Conservation (phyloP, 73 alveolate genomes). For the Paramecium pentaurelia region DNA sequence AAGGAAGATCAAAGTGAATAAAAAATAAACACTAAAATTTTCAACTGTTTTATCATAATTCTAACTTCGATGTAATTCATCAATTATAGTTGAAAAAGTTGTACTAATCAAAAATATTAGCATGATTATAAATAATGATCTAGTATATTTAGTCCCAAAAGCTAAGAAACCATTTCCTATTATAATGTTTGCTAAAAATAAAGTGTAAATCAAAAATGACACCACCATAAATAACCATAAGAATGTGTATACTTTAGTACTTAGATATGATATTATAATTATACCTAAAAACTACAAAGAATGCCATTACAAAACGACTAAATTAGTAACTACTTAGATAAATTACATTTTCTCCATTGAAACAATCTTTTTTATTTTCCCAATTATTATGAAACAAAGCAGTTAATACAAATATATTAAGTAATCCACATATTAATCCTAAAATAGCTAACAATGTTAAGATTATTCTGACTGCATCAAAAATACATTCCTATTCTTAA, state of each 20-base stretch:
- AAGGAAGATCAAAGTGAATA: not conserved
- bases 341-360: not conserved
- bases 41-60: not conserved
- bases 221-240: constrained; percentile 8
- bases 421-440: constrained; percentile 1
- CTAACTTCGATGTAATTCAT: not conserved
- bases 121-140: not conserved
- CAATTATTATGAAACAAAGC: not conserved
- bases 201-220: not conserved
- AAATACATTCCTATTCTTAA: not conserved
- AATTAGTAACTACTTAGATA: not conserved
- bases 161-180: constrained; percentile 19
- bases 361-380: constrained; percentile 38
- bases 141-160: constrained; percentile 21
- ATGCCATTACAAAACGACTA: not conserved
- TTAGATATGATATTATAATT: not conserved
- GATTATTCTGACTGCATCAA: not conserved
- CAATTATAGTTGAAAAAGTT: not conserved
- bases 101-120: not conserved
- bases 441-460: not conserved
- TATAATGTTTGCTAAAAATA: not conserved
- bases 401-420: not conserved
- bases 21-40: not conserved
- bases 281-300: not conserved
- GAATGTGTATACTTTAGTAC: not conserved